Evolutionary conservation across 495 filamentous ascomycete species (phyloP).

Genomic region (Aspergillus nanangensis): DNA sequence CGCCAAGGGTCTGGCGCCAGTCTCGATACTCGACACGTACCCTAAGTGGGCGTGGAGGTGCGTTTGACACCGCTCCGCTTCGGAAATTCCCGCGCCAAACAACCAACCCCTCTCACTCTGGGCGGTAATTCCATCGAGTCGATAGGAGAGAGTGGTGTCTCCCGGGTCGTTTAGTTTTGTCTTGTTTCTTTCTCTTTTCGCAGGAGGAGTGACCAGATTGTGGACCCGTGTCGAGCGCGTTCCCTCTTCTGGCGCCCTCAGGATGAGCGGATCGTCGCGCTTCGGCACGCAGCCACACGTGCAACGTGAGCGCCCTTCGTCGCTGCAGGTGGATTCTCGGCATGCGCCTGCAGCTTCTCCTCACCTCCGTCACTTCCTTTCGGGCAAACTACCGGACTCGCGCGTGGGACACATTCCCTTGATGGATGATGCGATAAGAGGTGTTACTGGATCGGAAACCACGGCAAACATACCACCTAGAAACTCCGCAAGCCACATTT

Average conservation of each 20-base stretch:
- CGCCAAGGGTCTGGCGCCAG: not conserved
- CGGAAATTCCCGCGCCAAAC: conserved; percentile 8
- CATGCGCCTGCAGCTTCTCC: conserved; percentile 9
- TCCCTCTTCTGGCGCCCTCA: conserved; percentile 3
- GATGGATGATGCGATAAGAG: not conserved
- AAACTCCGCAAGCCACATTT: no score
- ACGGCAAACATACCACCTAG: no score
- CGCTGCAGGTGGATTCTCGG: conserved; percentile 22
- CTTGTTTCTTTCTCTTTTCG: not conserved
- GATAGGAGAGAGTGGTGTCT: not conserved
- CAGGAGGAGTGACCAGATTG: not conserved
- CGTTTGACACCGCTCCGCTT: conserved; percentile 6
- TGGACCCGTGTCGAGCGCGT: not conserved
- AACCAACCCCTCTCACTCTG: conserved; percentile 1
- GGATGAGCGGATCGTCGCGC: conserved; percentile 13
- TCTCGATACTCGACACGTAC: not conserved
- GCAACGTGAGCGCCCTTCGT: conserved; percentile 16
- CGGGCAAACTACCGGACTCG: not conserved
- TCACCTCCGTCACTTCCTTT: not conserved
- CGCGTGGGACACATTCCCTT: not conserved
- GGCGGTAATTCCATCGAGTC: conserved; percentile 6
- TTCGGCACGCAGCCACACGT: conserved; percentile 14
- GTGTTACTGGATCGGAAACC: conserved; percentile 24
- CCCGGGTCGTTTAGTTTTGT: not conserved
- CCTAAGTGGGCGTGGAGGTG: not conserved